Conservation (phyloP, 176 grass and related monocot genomes). For the Musa schizocarpa region DNA sequence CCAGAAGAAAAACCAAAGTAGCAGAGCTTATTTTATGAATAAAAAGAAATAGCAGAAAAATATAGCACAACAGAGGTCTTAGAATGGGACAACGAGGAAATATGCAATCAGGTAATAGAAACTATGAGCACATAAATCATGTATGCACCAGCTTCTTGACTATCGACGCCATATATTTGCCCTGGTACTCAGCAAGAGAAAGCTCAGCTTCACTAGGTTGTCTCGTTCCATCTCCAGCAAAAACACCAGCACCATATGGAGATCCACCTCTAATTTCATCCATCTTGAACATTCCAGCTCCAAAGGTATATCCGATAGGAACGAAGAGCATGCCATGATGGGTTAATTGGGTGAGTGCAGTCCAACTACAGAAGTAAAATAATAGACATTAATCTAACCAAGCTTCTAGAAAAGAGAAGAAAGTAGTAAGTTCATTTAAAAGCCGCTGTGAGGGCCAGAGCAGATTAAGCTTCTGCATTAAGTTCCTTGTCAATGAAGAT, state of each 20-base stretch:
- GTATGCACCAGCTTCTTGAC: not conserved
- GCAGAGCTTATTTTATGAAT: not conserved
- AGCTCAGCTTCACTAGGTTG: not conserved
- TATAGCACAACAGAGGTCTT: not conserved
- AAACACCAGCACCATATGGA: conserved; percentile 1
- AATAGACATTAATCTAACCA: not conserved
- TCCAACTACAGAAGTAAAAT: not conserved
- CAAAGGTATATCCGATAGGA: not conserved
- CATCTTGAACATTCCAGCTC: conserved; percentile 1
- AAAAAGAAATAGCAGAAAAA: not conserved
- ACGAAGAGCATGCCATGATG: not conserved
- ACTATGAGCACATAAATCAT: not conserved
- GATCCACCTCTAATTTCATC: not conserved
- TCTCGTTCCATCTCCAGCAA: not conserved
- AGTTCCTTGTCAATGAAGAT: no score
- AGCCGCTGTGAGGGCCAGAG: no score
- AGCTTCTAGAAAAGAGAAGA: not conserved
- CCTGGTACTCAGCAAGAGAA: not conserved
- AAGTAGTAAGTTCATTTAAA: not conserved
- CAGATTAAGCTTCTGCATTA: no score
- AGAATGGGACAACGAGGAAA: not conserved
- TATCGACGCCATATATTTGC: not conserved
- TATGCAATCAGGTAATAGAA: not conserved
- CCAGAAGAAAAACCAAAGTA: not conserved
- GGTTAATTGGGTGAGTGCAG: not conserved